Evolutionary conservation across 805 yeast species (phyloP).

Genomic region (Phaffomyces thermotolerans): DNA sequence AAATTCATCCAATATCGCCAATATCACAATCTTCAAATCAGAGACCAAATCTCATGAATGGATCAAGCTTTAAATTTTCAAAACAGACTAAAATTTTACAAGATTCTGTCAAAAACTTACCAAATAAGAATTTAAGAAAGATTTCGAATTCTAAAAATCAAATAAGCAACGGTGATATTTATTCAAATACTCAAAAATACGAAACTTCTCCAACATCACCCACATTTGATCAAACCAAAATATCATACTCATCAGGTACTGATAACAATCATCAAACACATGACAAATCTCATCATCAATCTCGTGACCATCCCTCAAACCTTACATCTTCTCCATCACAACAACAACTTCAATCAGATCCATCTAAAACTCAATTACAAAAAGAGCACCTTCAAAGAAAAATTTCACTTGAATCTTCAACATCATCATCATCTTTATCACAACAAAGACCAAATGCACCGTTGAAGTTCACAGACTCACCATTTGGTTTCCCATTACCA

Average conservation of each 20-base stretch:
- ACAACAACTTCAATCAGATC: neutral
- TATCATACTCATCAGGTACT: neutral
- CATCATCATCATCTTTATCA: conserved; percentile 29
- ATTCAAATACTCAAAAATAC: neutral
- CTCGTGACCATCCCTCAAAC: neutral
- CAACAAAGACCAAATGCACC: conserved; percentile 42
- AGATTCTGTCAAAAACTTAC: conserved; percentile 16
- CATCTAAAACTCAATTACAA: conserved; percentile 1
- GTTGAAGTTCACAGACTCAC: conserved; percentile 62
- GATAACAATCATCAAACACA: conserved; percentile 3
- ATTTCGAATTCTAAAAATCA: neutral
- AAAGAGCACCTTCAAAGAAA: conserved; percentile 17
- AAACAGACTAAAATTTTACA: conserved; percentile 11
- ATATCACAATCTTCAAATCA: neutral
- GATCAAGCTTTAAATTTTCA: conserved; percentile 9
- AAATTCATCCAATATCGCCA: conserved; percentile 6
- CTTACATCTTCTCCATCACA: neutral
- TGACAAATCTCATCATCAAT: conserved; percentile 4
- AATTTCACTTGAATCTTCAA: conserved; percentile 27
- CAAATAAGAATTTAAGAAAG: conserved; percentile 3
- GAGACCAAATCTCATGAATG: conserved; percentile 12
- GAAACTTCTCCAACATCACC: conserved; percentile 5
- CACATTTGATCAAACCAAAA: conserved; percentile 1
- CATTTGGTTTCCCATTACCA: conserved; percentile 83
- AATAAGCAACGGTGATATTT: conserved; percentile 3